Evolutionary conservation across 495 filamentous ascomycete genomes (phyloP).

Genomic region (Penicillium bovifimosum): DNA sequence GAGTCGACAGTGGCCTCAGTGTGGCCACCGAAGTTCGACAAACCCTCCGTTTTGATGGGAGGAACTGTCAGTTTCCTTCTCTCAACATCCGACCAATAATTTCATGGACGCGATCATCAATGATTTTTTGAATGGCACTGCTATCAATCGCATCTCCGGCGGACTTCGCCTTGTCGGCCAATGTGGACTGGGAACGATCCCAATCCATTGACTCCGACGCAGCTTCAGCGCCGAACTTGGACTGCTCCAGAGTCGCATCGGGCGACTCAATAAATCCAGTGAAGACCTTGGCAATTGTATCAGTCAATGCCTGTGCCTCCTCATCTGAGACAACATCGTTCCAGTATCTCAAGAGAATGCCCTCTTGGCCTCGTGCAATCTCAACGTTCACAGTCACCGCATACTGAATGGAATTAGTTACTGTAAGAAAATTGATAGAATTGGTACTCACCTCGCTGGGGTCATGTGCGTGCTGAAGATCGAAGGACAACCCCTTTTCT

Average conservation of each 20-base stretch:
- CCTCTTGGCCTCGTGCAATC: constrained; percentile 38
- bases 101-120: constrained; percentile 39
- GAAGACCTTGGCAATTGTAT: constrained; percentile 32
- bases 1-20: constrained; percentile 16
- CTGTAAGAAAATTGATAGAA: background rate
- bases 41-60: constrained; percentile 6
- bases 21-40: constrained; percentile 14
- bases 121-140: constrained; percentile 30
- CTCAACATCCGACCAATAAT: constrained; percentile 37
- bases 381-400: constrained; percentile 45
- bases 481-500: constrained; percentile 35
- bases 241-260: constrained; percentile 15
- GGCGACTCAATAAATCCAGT: constrained; percentile 32
- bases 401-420: constrained; percentile 28
- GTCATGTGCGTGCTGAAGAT: constrained; percentile 38
- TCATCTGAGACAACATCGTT: constrained; percentile 39
- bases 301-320: constrained; percentile 28
- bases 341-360: constrained; percentile 47
- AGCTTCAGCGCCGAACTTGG: constrained; percentile 12
- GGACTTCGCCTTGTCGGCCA: constrained; percentile 12
- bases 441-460: constrained; percentile 39
- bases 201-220: constrained; percentile 3
- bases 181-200: constrained; percentile 11
- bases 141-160: constrained; percentile 17
- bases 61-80: constrained; percentile 30